Evolutionary conservation across 805 yeast genomes (phyloP).

Genomic region (Lipomyces orientalis): DNA sequence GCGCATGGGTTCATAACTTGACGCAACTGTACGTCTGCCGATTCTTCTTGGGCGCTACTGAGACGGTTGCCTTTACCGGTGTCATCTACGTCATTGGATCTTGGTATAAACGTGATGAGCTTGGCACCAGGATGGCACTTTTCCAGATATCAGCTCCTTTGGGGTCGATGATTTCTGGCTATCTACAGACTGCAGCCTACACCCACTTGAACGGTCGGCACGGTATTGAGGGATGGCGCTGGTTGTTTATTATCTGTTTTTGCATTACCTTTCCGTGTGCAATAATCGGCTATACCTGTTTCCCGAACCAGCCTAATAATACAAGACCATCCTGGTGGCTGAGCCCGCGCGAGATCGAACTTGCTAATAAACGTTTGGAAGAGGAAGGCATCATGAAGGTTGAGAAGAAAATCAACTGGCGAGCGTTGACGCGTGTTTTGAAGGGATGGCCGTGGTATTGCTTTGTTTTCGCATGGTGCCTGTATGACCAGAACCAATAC

Average conservation of each 20-base stretch:
- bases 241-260: constrained; percentile 66
- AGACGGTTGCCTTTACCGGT: constrained; percentile 42
- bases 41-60: constrained; percentile 53
- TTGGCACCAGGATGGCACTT: constrained; percentile 50
- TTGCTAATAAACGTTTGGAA: constrained; percentile 44
- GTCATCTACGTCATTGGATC: constrained; percentile 44
- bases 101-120: constrained; percentile 55
- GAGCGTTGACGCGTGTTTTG: constrained; percentile 46
- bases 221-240: constrained; percentile 61
- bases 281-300: constrained; percentile 48
- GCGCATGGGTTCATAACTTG: constrained; percentile 45
- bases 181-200: constrained; percentile 53
- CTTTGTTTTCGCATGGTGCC: constrained; percentile 32
- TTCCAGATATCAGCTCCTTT: constrained; percentile 49
- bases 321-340: constrained; percentile 45
- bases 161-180: constrained; percentile 53
- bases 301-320: constrained; percentile 60
- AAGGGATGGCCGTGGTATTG: constrained; percentile 46
- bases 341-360: constrained; percentile 42
- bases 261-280: constrained; percentile 49
- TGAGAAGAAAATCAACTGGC: constrained; percentile 39
- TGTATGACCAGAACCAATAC: constrained; percentile 17
- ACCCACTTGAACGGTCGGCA: constrained; percentile 48
- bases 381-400: constrained; percentile 40
- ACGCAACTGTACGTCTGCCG: constrained; percentile 50